Evolutionary conservation across 2,329 filamentous ascomycete genomes (phyloP).

Genomic region (Colletotrichum eleusines): DNA sequence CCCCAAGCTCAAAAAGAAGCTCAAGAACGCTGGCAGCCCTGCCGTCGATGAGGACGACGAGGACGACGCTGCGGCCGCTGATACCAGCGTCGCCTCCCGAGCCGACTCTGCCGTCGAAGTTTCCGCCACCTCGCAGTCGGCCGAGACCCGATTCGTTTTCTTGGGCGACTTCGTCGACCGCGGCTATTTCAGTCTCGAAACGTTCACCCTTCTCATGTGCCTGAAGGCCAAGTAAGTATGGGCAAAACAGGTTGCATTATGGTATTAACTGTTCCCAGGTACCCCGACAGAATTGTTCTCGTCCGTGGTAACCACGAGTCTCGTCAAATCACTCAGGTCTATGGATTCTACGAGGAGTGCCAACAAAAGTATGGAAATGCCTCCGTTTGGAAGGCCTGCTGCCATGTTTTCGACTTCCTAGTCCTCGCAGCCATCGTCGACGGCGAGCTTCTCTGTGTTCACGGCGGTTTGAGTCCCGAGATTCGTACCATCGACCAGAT

Average conservation of each 20-base stretch:
- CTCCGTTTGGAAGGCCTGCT: conserved; percentile 99
- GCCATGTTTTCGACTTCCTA: conserved; percentile 98
- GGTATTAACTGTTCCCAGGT: conserved; percentile 66
- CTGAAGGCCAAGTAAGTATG: conserved; percentile 76
- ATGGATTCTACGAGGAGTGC: conserved; percentile 99
- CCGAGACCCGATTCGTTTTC: conserved; percentile 69
- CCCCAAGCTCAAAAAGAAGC: conserved; percentile 87
- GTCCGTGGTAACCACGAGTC: conserved; percentile 99
- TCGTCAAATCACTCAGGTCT: conserved; percentile 96
- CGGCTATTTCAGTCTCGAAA: conserved; percentile 97
- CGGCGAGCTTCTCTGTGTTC: conserved; percentile 97
- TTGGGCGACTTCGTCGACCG: conserved; percentile 96
- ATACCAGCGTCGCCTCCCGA: conserved; percentile 49
- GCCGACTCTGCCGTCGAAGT: conserved; percentile 51
- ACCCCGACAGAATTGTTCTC: conserved; percentile 93
- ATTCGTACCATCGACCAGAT: conserved; percentile 99
- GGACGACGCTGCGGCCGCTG: conserved; percentile 61
- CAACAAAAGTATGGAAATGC: conserved; percentile 98
- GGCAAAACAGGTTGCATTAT: conserved; percentile 3
- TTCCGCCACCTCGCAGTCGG: conserved; percentile 59
- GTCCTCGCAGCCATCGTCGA: conserved; percentile 98
- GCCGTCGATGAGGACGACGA: conserved; percentile 63
- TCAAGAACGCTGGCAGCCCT: conserved; percentile 72
- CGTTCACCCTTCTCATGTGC: conserved; percentile 96
- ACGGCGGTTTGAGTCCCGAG: conserved; percentile 88